Base-by-base conservation (phyloP, 192 early-diverging fungal genomes). In the Backusella morwellensis region DNA sequence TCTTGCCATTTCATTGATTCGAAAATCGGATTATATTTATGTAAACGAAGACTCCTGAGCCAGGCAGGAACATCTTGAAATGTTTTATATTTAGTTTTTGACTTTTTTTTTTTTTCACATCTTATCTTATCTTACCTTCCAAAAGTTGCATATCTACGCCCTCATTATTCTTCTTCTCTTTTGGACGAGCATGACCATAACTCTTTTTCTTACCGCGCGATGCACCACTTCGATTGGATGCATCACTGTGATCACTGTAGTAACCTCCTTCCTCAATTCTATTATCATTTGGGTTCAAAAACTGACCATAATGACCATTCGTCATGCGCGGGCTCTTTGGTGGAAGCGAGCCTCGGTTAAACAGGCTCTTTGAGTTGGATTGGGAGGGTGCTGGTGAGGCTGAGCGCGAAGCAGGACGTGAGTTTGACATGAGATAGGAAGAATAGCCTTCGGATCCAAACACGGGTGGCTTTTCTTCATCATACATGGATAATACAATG, bases 11-110 rank as follows among this genome's bases (percentile, higher is more conserved):
- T 85, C 91, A 95, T 92, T 9, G 86, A 86, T 36, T 96, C 93
- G 88, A 99, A 97, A 40, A 95, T 90, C 19, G 90, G 78, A 21
- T 93, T 95, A 86, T 99, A 99, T 86, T 99, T 99, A 88, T 99
- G 97, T 77, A 99, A 87, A 35, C 97, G 92, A 44, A 98, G 87
- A 67, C 90, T 92, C 52, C 96, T 85, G 73, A 99, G 88, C 97
- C 97, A 99, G 42, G 90, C 88, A 9, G 97, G 95, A 81, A 97
- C 95, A 87, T 99, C 97, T 88, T 66, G 17, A 72, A 5, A 47
- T 19, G 21, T n/a, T 9, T 40, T 17, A 17, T 15, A 14, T 4
- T 12, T 44, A 15, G 14, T 44, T 12, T 44, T 15, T 44, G 42
- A 15, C 3, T 29, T 40, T 40, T 40, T 44, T 44, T 12, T 44